Evolutionary conservation across 176 grass and related monocot species (phyloP).

Genomic region (Alloteropsis semialata): DNA sequence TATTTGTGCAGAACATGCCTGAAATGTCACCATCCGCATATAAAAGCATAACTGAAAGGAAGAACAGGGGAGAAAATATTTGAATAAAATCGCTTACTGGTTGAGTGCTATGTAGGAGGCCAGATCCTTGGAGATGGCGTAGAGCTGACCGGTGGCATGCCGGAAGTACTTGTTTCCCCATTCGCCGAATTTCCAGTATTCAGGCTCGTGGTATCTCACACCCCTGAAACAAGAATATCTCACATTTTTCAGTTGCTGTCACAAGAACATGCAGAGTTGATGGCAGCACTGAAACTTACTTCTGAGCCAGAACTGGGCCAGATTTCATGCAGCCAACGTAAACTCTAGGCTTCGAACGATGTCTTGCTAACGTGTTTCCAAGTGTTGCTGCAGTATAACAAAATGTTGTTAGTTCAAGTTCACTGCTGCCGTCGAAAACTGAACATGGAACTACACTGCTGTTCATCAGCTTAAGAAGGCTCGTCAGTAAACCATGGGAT

Average conservation of each 20-base stretch:
- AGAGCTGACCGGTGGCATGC: slow-evolving; percentile 50
- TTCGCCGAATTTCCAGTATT: slow-evolving; percentile 69
- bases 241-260: neutral
- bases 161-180: slow-evolving; percentile 65
- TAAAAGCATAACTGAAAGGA: neutral
- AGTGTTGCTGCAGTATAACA: slow-evolving; percentile 63
- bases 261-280: neutral
- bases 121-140: slow-evolving; percentile 64
- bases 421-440: neutral
- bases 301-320: slow-evolving; percentile 83
- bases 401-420: neutral
- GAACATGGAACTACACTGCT: neutral
- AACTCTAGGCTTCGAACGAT: slow-evolving; percentile 69
- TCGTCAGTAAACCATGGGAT: neutral
- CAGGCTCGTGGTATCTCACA: slow-evolving; percentile 56
- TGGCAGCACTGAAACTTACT: slow-evolving; percentile 47
- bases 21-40: neutral
- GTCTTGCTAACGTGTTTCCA: slow-evolving; percentile 55
- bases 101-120: slow-evolving; percentile 63
- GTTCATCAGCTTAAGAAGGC: neutral
- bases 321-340: slow-evolving; percentile 98
- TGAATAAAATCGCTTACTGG: slow-evolving; percentile 30
- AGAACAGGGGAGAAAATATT: neutral
- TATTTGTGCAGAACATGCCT: slow-evolving; percentile 81
- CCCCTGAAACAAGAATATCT: slow-evolving; percentile 10